phyloP scores from a whole-genome alignment of 2,329 filamentous ascomycete genomes.

The Calonectria pauciramosa region DNA sequence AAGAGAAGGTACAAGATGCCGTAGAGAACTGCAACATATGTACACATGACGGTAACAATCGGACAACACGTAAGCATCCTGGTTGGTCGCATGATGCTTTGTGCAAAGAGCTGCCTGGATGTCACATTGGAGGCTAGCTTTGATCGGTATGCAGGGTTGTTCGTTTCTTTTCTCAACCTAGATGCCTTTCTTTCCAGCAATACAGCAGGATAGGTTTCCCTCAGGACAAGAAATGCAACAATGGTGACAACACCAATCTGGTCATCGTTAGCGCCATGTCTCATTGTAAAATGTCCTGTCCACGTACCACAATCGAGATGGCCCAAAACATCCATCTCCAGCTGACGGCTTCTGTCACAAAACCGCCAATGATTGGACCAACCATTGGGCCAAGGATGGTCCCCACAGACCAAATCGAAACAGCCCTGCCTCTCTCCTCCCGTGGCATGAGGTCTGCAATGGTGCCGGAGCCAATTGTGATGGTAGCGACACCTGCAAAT shows the following conservation, averaged over 20 bases:
- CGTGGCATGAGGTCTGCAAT: slow-evolving; percentile 72
- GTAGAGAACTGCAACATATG: slow-evolving; percentile 74
- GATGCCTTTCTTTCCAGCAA: slow-evolving; percentile 46
- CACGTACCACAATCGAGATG: slow-evolving; percentile 26
- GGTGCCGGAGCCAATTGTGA: slow-evolving; percentile 75
- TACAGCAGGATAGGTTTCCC: slow-evolving; percentile 68
- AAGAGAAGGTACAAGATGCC: slow-evolving; percentile 70
- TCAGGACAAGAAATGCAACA: slow-evolving; percentile 6
- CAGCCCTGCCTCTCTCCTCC: slow-evolving; percentile 70
- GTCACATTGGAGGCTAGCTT: background rate
- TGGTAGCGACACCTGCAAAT: slow-evolving; percentile 70
- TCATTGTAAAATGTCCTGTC: slow-evolving; percentile 46
- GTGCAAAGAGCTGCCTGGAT: background rate
- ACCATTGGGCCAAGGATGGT: slow-evolving; percentile 69
- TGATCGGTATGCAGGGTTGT: background rate
- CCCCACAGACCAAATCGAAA: slow-evolving; percentile 72
- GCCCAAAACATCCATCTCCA: slow-evolving; percentile 59
- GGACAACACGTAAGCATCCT: slow-evolving; percentile 67
- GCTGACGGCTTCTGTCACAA: slow-evolving; percentile 51
- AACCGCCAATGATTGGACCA: slow-evolving; percentile 59
- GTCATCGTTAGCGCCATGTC: background rate
- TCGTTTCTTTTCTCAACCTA: background rate
- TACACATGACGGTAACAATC: slow-evolving; percentile 74
- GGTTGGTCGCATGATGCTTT: slow-evolving; percentile 69
- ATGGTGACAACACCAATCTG: slow-evolving; percentile 14